These are phyloP conservation scores for Venturia pyrina DNA, from an alignment of 2,329 filamentous ascomycete species.

Conservation along the genomic window DNA sequence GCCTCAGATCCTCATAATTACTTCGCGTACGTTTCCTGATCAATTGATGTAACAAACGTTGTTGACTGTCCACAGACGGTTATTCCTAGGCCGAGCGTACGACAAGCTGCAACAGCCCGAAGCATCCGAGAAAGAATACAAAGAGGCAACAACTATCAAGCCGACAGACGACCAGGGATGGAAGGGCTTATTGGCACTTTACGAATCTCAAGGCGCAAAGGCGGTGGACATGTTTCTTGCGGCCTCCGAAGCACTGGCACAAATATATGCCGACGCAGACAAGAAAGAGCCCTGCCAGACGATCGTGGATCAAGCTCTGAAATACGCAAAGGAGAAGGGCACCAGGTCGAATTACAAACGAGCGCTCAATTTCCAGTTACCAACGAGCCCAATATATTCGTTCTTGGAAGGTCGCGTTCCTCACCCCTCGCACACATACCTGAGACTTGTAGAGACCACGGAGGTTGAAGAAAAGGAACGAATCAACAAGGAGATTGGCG, in stretches of 20 bases:
- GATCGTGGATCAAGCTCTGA: conserved; percentile 69
- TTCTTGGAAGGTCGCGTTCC: conserved; percentile 76
- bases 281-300: conserved; percentile 49
- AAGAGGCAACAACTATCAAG: conserved; percentile 60
- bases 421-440: conserved; percentile 70
- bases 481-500: conserved; percentile 82
- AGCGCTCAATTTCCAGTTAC: conserved; percentile 66
- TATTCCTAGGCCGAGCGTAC: conserved; percentile 79
- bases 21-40: conserved; percentile 52
- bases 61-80: conserved; percentile 40
- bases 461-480: conserved; percentile 80
- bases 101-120: conserved; percentile 65
- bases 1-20: conserved; percentile 68
- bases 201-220: conserved; percentile 62
- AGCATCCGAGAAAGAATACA: conserved; percentile 69
- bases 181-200: conserved; percentile 81
- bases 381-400: conserved; percentile 69
- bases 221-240: conserved; percentile 66
- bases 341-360: conserved; percentile 63
- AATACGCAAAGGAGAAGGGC: conserved; percentile 63
- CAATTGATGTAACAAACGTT: background rate
- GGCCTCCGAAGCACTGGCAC: conserved; percentile 62
- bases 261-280: conserved; percentile 59
- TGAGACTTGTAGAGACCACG: conserved; percentile 69
- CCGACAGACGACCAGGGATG: conserved; percentile 73